Base-by-base conservation (phyloP, 768 basidiomycete species). In the Russula brevipes region DNA sequence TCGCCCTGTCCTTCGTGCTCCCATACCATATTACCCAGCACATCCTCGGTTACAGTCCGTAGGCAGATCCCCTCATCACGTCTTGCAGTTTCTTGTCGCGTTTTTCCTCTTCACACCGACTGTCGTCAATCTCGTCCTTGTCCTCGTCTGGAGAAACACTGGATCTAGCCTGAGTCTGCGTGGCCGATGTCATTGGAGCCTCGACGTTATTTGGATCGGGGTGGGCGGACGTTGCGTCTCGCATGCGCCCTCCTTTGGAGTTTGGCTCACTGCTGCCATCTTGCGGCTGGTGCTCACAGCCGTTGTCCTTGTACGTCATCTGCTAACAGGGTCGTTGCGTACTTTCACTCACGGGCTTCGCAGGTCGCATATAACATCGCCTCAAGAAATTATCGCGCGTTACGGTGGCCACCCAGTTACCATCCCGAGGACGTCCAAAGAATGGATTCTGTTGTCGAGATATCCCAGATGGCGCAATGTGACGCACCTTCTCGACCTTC, bases 131-230 rank as follows among this genome's bases (percentile, higher is more conserved):
- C 64, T 88, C 45, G 79, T 75, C 8, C 72, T 89, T 24, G 75
- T 85, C 45, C 77, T 79, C 46, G 55, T 79, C 9, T 87, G 86
- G 86, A 79, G 76, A 66, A 76, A 24, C 70, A 77, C 10, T 54
- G 76, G 2, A 72, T 77, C 71, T 35, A 76, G 76, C 57, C 64
- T 81, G 49, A 73, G 75, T 58, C 68, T 76, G 42, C 71, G 69
- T 30, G 71, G 72, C 49, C 79, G 83, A n/a, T 90, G 89, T 63
- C 72, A 74, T 50, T 77, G 87, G 74, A 85, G 88, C 65, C 75
- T 89, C 47, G 89, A 90, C 69, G 76, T 85, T 47, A 74, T 85
- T 10, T 91, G 89, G 89, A 79, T 82, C 5, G 75, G 77, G 12
- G 69, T 69, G 0, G 74, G 71, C 63, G 52, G 68, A 61, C 57